These are phyloP conservation scores for Rhizopus arrhizus DNA, from an alignment of 371 early-diverging fungal species.

Conservation along the genomic window DNA sequence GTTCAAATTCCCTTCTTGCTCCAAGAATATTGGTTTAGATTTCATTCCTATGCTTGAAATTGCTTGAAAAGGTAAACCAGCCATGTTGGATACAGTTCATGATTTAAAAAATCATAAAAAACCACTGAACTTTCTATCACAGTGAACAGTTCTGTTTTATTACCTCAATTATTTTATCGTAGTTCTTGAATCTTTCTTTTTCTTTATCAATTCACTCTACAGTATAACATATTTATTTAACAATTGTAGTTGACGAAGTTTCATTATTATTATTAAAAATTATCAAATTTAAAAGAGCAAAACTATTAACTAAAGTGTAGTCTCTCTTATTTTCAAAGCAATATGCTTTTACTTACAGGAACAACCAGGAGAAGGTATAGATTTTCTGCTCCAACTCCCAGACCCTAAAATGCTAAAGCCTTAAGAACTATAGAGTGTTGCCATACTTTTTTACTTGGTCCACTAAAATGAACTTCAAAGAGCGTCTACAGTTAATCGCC, in stretches of 20 bases:
- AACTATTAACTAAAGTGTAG: slow-evolving; percentile 8
- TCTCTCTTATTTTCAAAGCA: slow-evolving; percentile 20
- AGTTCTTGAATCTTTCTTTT: not conserved
- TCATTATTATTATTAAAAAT: slow-evolving; percentile 4
- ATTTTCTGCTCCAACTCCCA: slow-evolving; percentile 12
- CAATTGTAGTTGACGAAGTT: too few relatives aligned
- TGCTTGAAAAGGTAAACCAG: too few relatives aligned
- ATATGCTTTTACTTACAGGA: slow-evolving; percentile 12
- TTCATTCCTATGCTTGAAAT: too few relatives aligned
- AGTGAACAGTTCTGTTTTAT: too few relatives aligned
- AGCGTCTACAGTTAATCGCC: not conserved
- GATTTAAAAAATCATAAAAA: too few relatives aligned
- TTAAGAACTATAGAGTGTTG: slow-evolving; percentile 2
- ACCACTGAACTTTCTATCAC: too few relatives aligned
- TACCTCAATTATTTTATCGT: slow-evolving; percentile 6
- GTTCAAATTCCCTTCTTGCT: slow-evolving; percentile 4
- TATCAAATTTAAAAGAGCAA: too few relatives aligned
- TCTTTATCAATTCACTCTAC: not conserved
- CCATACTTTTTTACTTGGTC: not conserved
- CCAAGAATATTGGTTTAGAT: too few relatives aligned
- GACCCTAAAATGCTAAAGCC: slow-evolving; percentile 10
- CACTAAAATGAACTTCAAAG: slow-evolving; percentile 4
- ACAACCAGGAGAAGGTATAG: slow-evolving; percentile 18
- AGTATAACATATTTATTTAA: not conserved
- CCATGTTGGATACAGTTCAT: too few relatives aligned